Percentiles rank a stretch among this genome's conserved stretches.
phyloP scores from a whole-genome alignment of 2,329 filamentous ascomycete species.

The Talaromyces rugulosus region DNA sequence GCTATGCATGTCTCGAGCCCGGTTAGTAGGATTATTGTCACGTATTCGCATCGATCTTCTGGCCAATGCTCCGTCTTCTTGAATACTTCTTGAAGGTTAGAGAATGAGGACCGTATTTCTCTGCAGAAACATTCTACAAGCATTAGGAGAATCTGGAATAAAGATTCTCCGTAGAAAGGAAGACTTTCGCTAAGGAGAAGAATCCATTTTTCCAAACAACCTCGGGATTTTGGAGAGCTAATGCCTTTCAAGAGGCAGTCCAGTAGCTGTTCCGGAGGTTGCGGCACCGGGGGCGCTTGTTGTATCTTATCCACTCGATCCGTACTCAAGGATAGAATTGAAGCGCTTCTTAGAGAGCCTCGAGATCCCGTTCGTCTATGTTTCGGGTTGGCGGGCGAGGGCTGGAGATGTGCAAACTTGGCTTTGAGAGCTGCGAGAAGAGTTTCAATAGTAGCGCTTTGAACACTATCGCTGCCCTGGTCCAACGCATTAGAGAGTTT shows the following conservation, averaged over 20 bases:
- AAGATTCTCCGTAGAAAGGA: constrained; percentile 74
- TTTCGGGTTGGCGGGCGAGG: constrained; percentile 26
- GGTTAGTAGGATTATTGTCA: constrained; percentile 74
- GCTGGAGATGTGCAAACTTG: constrained; percentile 34
- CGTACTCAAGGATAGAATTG: constrained; percentile 42
- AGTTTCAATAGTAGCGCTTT: constrained; percentile 74
- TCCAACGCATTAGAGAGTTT: constrained; percentile 60
- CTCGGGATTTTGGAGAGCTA: constrained; percentile 66
- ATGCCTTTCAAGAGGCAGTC: constrained; percentile 79
- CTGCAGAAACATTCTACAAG: constrained; percentile 84
- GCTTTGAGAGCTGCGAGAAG: constrained; percentile 70
- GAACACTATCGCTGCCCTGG: constrained; percentile 64
- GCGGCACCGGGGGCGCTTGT: constrained; percentile 29
- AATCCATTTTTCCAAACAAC: constrained; percentile 88
- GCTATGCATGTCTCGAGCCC: constrained; percentile 88
- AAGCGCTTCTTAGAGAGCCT: constrained; percentile 37
- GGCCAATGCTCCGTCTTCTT: constrained; percentile 36
- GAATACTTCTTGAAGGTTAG: constrained; percentile 56
- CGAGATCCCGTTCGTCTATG: constrained; percentile 36
- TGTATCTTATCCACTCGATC: constrained; percentile 40
- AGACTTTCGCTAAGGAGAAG: constrained; percentile 77
- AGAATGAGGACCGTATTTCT: constrained; percentile 70
- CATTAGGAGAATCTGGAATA: constrained; percentile 87
- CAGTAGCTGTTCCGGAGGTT: constrained; percentile 63
- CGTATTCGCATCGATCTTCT: constrained; percentile 54